Conservation (phyloP, 1,139 yeast species). For the Arxiozyma slooffiae region DNA sequence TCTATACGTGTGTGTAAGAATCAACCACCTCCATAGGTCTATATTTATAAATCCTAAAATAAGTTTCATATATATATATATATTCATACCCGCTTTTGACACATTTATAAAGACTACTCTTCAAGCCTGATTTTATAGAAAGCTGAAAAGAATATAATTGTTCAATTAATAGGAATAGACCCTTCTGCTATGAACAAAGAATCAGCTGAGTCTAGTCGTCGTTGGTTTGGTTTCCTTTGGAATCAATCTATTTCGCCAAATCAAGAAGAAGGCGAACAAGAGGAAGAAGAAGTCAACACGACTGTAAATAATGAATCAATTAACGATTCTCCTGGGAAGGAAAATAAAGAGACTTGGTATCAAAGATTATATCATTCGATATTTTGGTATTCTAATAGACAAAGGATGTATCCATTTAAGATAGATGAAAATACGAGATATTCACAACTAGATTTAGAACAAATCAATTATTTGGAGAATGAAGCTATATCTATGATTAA, state of each 20-base stretch:
- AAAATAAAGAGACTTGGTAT: slow-evolving; percentile 5
- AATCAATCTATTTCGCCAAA: background rate
- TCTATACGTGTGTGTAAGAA: too few relatives aligned
- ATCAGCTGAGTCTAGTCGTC: background rate
- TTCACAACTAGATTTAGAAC: slow-evolving; percentile 22
- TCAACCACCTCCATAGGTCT: too few relatives aligned
- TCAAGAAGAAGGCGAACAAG: background rate
- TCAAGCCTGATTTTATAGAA: background rate
- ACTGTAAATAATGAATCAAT: background rate
- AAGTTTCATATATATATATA: too few relatives aligned
- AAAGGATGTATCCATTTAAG: background rate
- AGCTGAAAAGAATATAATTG: too few relatives aligned
- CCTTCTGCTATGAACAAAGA: background rate
- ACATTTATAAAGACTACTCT: too few relatives aligned
- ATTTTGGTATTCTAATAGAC: background rate
- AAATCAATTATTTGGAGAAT: slow-evolving; percentile 19
- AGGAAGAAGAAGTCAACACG: background rate
- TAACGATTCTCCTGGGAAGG: background rate
- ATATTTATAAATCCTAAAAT: too few relatives aligned
- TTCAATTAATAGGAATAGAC: too few relatives aligned
- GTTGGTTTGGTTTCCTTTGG: background rate
- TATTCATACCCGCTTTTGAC: background rate
- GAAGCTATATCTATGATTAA: slow-evolving; percentile 21
- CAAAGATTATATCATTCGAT: slow-evolving; percentile 4
- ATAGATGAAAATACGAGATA: slow-evolving; percentile 18